Base-by-base conservation (phyloP, 495 filamentous ascomycete species). In the Staphylotrichum tortipilum region DNA sequence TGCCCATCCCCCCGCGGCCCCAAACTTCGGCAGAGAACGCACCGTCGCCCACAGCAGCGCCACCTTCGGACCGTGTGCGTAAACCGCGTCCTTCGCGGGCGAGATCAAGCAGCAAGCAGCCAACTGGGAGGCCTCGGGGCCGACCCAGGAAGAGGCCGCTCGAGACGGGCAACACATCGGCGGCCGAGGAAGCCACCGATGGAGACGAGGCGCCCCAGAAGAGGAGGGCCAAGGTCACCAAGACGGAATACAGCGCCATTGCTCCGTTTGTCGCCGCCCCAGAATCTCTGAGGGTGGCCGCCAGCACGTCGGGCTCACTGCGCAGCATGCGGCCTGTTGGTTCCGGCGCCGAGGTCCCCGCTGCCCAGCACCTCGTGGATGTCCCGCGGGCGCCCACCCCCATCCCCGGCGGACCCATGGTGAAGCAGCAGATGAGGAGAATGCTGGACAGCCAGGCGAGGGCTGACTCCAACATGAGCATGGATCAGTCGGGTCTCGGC, bases 221-320 rank as follows among this genome's bases (percentile, higher is more conserved):
- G 71, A 85, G 86, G 74, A 72, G 85, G 57, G 89, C 86, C 17
- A 88, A 82, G 55, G 69, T 84, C 21, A 85, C 76, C 21, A 79
- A 82, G 60, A 79, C 83, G 4, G 78, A 84, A 30, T 80, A 81
- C 68, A 81, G 75, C 33, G 79, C 78, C 24, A 83, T 80, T 38
- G 76, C 80, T 6, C 77, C 83, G 6, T 80, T 92, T 58, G 85
- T 81, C 35, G 73, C 78, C 23, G 81, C 80, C 39, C 77, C 82
- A 17, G 85, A 88, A 31, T 94, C 89, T 7, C 70, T 95, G n/a
- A 76, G 89, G 46, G 88, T 94, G 10, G 82, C 85, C 54, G 89
- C 89, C 17, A 92, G 87, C 63, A 91, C 88, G 14, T 80, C 89
- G 26, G 86, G 86, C 15, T 94, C 89, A 7, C 75, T 95, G 49